Base-by-base conservation (phyloP, 2,329 filamentous ascomycete genomes). In the Phialophora tarda region DNA sequence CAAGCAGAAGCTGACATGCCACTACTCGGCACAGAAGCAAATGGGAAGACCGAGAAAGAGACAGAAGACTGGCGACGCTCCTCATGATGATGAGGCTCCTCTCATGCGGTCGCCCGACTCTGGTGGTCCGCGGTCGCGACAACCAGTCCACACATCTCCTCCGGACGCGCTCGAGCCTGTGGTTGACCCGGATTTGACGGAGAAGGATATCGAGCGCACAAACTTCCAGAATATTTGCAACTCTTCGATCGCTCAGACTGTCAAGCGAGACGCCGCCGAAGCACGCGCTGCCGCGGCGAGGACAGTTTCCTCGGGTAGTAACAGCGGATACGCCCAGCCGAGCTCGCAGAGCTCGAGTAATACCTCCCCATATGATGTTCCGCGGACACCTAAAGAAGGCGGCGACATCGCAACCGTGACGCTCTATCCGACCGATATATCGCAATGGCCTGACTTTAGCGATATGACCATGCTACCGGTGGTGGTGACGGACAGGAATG, bases 41-140 rank as follows among this genome's bases (percentile, higher is more conserved):
- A 82, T 82, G 81, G 81, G 81, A 28, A 75, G 81, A 17, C 81
- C 81, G 1, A 78, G 78, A 23, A 82, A 81, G 74, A 80, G 77
- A 67, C 76, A 76, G 58, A 71, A 73, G 47, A 73, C 75, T 47
- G 72, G 75, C 44, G 74, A 78, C 10, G 24, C 24, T 24, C 38
- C 48, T 4, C 73, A 77, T 7, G 67, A 72, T 41, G 69, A 63
- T 32, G 53, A 56, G 7, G 28, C 10, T 34, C 50, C 59, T 21
- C 8, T 21, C 17, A 28, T 24, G 30, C 1, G 26, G 1, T 17
- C 23, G 48, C 26, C 30, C 23, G n/a, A 28, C 8, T 5, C 51
- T 11, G 50, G 30, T 50, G 24, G 55, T 41, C 10, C 24, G 17
- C 44, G 14, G 11, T n/a, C 30, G 48, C 14, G 58, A 38, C 63